A percentile compares a stretch with the other conserved stretches of the same genome.
Evolutionary conservation across 2,329 filamentous ascomycete genomes (phyloP).

Genomic region (Fusarium chlamydosporum): DNA sequence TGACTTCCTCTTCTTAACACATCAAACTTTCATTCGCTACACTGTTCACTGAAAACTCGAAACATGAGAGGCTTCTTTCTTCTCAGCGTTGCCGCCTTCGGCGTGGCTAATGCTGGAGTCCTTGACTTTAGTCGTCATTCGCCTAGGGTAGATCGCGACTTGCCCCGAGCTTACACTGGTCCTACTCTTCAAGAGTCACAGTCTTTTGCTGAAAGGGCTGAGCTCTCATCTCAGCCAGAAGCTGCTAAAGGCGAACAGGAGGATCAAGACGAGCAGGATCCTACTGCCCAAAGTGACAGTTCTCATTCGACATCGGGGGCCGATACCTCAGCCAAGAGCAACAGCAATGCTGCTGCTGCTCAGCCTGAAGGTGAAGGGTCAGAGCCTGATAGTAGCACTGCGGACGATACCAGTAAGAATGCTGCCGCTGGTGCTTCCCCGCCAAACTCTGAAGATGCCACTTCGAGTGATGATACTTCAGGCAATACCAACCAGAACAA

Average conservation of each 20-base stretch:
- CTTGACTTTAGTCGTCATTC: neutral
- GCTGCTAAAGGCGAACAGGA: neutral
- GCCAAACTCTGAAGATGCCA: neutral
- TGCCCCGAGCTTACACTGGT: neutral
- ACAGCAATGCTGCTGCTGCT: neutral
- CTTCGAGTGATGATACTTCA: neutral
- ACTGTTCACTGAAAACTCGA: conserved; percentile 15
- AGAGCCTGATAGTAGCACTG: too few relatives aligned
- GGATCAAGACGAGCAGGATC: neutral
- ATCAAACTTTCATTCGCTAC: conserved; percentile 9
- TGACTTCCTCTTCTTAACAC: too few relatives aligned
- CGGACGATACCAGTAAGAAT: neutral
- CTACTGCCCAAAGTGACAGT: neutral
- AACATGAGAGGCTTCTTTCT: conserved; percentile 38
- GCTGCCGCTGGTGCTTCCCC: neutral
- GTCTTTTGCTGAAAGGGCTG: neutral
- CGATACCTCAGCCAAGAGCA: neutral
- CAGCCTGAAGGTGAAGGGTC: neutral
- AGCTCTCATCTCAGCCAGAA: neutral
- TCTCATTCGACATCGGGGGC: neutral
- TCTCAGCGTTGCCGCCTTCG: conserved; percentile 20
- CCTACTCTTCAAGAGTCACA: neutral
- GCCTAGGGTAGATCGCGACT: neutral
- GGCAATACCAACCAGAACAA: too few relatives aligned
- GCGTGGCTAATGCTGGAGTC: conserved; percentile 30